Percentiles rank a stretch among this genome's conserved stretches.
phyloP scores from a whole-genome alignment of 164 flowering plant genomes.

The Piper betle region DNA sequence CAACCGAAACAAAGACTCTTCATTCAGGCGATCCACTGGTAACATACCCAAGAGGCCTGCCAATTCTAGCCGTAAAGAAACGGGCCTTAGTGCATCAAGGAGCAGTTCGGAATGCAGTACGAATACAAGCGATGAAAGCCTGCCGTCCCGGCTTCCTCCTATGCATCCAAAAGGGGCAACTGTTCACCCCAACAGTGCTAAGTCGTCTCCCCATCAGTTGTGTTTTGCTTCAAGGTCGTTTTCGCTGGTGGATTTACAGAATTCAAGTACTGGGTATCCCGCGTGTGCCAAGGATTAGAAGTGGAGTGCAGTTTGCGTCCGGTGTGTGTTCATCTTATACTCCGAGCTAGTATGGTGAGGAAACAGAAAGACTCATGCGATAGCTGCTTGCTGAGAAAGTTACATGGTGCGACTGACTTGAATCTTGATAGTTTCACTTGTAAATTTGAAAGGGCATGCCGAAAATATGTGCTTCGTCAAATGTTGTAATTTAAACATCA shows the following conservation, averaged over 20 bases:
- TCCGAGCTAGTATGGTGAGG: no score
- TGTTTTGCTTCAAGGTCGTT: constrained; percentile 32
- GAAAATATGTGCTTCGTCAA: no score
- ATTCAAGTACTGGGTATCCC: constrained; percentile 10
- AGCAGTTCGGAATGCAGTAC: constrained; percentile 28
- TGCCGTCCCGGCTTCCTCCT: constrained; percentile 35
- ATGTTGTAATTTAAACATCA: no score
- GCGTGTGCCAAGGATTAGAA: constrained; percentile 2
- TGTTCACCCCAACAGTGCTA: neutral
- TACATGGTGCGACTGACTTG: no score
- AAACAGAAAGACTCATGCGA: no score
- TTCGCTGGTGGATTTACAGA: constrained; percentile 46
- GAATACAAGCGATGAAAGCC: constrained; percentile 16
- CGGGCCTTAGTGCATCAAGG: constrained; percentile 54
- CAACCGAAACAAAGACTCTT: constrained; percentile 23
- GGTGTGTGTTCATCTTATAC: no score
- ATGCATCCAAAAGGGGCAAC: constrained; percentile 33
- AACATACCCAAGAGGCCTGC: constrained; percentile 59
- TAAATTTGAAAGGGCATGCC: no score
- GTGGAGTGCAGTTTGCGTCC: no score
- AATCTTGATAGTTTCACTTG: no score
- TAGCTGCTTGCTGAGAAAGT: no score
- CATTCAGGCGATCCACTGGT: constrained; percentile 25
- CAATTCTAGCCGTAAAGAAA: constrained; percentile 33
- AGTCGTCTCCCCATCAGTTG: constrained; percentile 8